phyloP scores from a whole-genome alignment of 768 basidiomycete species.

The Mycena kentingensis region DNA sequence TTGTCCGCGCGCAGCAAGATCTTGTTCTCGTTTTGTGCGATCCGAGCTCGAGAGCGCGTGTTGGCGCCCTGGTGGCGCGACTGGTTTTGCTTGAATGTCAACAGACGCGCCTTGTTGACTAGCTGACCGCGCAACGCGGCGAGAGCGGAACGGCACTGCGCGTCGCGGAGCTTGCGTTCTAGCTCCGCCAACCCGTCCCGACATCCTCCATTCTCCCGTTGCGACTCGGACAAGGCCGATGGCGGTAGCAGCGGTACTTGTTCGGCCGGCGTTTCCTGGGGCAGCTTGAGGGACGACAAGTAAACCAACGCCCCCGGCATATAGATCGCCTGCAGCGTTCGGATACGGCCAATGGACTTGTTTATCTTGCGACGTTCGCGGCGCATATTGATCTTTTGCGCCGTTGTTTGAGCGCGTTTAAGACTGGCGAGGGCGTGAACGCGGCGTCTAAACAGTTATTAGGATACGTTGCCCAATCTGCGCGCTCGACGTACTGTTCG shows the following conservation, averaged over 20 bases:
- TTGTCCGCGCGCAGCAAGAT: not conserved
- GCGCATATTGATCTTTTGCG: not conserved
- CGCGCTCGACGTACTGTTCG: slow-evolving; percentile 2
- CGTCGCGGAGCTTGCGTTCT: slow-evolving; percentile 5
- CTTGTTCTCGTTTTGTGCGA: slow-evolving; percentile 7
- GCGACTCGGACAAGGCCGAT: not conserved
- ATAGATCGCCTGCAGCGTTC: slow-evolving; percentile 4
- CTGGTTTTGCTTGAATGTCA: not conserved
- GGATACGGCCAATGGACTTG: not conserved
- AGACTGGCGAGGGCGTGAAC: not conserved
- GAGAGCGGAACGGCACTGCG: slow-evolving; percentile 7
- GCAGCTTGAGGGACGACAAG: not conserved
- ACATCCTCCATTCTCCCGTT: not conserved
- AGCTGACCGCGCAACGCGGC: slow-evolving; percentile 3
- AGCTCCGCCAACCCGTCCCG: not conserved
- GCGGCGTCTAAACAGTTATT: not conserved
- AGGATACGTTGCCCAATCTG: not conserved
- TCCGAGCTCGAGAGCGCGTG: slow-evolving; percentile 3
- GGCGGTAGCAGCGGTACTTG: not conserved
- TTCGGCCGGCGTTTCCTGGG: not conserved
- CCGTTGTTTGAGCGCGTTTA: not conserved
- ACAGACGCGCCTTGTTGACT: not conserved
- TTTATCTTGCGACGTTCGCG: not conserved
- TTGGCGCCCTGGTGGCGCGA: slow-evolving; percentile 2
- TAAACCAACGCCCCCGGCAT: not conserved